Conservation (phyloP, 768 basidiomycete genomes). For the Pisolithus microcarpus region DNA sequence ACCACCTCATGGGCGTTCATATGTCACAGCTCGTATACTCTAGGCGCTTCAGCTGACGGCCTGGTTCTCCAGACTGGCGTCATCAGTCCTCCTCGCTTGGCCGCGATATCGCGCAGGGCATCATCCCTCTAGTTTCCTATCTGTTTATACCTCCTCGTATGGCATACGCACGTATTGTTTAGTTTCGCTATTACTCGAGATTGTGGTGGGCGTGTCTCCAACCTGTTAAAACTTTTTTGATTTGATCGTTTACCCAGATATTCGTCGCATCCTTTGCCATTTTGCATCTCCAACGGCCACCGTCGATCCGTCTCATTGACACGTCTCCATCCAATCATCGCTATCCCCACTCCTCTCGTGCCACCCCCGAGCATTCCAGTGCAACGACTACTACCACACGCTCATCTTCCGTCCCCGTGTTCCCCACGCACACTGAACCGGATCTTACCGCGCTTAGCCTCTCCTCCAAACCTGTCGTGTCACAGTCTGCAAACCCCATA, state of each 20-base stretch:
- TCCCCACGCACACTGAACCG: conserved; percentile 32
- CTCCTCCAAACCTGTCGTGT: conserved; percentile 54
- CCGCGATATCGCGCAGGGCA: conserved; percentile 34
- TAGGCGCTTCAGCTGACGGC: conserved; percentile 53
- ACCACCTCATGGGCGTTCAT: background rate
- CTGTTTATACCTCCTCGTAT: conserved; percentile 28
- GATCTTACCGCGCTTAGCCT: conserved; percentile 60
- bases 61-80: conserved; percentile 52
- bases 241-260: conserved; percentile 32
- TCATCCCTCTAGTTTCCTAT: too few species aligned
- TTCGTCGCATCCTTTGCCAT: conserved; percentile 44
- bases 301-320: conserved; percentile 63
- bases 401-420: conserved; percentile 21
- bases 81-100: conserved; percentile 39
- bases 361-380: conserved; percentile 33
- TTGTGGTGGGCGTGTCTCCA: conserved; percentile 39
- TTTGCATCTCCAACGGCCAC: conserved; percentile 61
- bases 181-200: conserved; percentile 42
- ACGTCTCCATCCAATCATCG: conserved; percentile 37
- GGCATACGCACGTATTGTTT: conserved; percentile 41
- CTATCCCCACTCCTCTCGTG: conserved; percentile 27
- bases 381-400: conserved; percentile 10
- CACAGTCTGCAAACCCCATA: conserved; percentile 39
- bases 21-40: background rate
- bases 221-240: background rate